Conservation (phyloP, 768 basidiomycete genomes). For the Rhizopogon vulgaris region DNA sequence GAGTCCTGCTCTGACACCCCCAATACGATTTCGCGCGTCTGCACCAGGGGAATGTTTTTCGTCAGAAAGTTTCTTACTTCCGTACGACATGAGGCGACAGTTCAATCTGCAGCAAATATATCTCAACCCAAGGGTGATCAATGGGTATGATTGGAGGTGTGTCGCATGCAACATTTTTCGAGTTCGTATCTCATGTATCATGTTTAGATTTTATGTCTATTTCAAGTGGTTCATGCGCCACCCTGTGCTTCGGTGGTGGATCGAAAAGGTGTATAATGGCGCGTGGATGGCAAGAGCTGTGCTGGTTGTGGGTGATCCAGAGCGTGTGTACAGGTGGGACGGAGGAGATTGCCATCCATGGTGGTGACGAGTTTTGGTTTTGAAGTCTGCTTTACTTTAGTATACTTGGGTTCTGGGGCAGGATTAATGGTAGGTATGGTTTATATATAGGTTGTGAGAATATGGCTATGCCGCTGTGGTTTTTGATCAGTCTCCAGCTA, state of each 20-base stretch:
- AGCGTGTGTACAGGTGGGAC: slow-evolving; percentile 7
- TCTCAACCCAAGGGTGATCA: slow-evolving; percentile 34
- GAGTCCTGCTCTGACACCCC: slow-evolving; percentile 25
- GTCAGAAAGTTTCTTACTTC: slow-evolving; percentile 36
- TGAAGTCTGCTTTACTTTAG: too few relatives aligned
- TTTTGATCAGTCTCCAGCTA: too few relatives aligned
- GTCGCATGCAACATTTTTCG: not conserved
- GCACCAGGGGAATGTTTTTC: slow-evolving; percentile 27
- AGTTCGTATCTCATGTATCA: not conserved
- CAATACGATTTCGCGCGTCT: slow-evolving; percentile 26
- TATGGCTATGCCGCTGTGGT: too few relatives aligned
- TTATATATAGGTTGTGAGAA: slow-evolving; percentile 15
- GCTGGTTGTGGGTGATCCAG: slow-evolving; percentile 31
- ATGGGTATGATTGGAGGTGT: slow-evolving; percentile 32
- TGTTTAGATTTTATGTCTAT: slow-evolving; percentile 24
- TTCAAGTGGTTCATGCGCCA: slow-evolving; percentile 34
- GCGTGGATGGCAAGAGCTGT: slow-evolving; percentile 32
- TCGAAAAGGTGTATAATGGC: slow-evolving; percentile 29
- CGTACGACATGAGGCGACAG: slow-evolving; percentile 37
- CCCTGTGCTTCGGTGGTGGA: slow-evolving; percentile 36
- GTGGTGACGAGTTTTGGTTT: not conserved
- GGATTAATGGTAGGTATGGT: too few relatives aligned
- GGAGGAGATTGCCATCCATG: slow-evolving; percentile 8
- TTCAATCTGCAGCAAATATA: slow-evolving; percentile 32
- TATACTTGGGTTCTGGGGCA: not conserved